Percentiles rank a stretch among this genome's conserved stretches.
These are phyloP conservation scores for Globisporangium rhizosaccharum DNA, from an alignment of 352 stramenopile species.

Conservation along the genomic window DNA sequence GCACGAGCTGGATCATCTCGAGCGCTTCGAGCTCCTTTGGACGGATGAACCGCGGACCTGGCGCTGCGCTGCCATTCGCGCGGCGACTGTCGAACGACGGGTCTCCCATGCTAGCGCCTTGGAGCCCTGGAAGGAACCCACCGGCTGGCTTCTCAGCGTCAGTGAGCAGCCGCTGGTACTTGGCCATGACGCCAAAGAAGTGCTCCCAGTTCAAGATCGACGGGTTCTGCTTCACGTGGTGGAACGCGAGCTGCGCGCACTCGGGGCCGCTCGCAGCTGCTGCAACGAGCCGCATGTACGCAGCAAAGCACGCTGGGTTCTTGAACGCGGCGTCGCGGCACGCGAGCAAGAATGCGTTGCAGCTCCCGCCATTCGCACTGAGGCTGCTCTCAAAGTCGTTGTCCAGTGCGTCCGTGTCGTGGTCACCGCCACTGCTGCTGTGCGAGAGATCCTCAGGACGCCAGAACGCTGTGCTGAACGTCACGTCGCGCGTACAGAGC, in stretches of 20 bases:
- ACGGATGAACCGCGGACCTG: constrained; percentile 65
- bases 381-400: constrained; percentile 22
- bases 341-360: constrained; percentile 55
- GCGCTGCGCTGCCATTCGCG: constrained; percentile 14
- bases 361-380: constrained; percentile 31
- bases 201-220: constrained; percentile 76
- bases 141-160: constrained; percentile 56
- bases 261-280: constrained; percentile 58
- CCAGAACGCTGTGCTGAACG: constrained; percentile 68
- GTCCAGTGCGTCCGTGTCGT: constrained; percentile 31
- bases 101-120: constrained; percentile 7
- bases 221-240: constrained; percentile 85
- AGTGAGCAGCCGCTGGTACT: constrained; percentile 76
- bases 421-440: not conserved
- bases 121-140: constrained; percentile 24
- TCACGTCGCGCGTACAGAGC: constrained; percentile 47
- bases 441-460: constrained; percentile 24
- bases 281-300: constrained; percentile 72
- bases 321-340: constrained; percentile 72
- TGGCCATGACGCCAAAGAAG: constrained; percentile 80
- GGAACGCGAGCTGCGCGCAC: constrained; percentile 73
- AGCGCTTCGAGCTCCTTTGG: constrained; percentile 80
- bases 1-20: constrained; percentile 73
- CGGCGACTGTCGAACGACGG: constrained; percentile 8
- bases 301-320: constrained; percentile 65